Evolutionary conservation across 352 stramenopile genomes (phyloP), one percentile per base, ranked within the genome.

Genomic region (Phytophthora citrophthora): DNA sequence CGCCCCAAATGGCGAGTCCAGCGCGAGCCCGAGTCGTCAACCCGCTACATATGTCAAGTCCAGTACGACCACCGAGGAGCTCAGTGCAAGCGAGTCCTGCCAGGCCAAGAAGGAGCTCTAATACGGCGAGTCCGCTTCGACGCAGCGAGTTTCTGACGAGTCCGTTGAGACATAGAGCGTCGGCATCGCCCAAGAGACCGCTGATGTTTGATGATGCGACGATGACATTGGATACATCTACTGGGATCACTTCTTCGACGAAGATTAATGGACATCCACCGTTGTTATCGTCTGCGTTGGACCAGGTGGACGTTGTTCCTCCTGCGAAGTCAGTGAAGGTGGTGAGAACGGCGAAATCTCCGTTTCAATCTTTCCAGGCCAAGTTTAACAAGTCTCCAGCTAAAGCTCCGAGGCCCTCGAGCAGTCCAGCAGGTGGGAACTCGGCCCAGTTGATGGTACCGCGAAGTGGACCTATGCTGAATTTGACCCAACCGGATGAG

Each of bases 361-460:
- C 85, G 9, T 94, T 92, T 61, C 79, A 90, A 61, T 94, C 85
- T 18, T 90, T 94, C 56, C 85, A 92, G 54, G 85, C 78, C 46
- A 94, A 94, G 58, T 72, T 90, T 27, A 77, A 57, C 20, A 53
- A 64, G 36, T 77, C 64, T 1, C 59, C 69, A 38, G 64, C 41
- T 13, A 66, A 61, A 43, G 24, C 32, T 29, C 16, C 40, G 3
- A 54, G 52, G 38, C 50, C 16, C 36, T 63, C 32, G n/a, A 62
- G 20, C 24, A 74, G 47, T 61, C 34, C 57, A 32, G 40, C 27
- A 23, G 13, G 18, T 44, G 57, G 27, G 24, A 45, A 51, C 15
- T 23, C 20, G 44, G 5, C 39, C 53, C 53, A 59, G 12, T 11
- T 51, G 18, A 40, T 32, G 26, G 56, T 51, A 5, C 54, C 72